Evolutionary conservation across 1,139 yeast genomes (phyloP).

Genomic region (Blastobotrys arbuscula): DNA sequence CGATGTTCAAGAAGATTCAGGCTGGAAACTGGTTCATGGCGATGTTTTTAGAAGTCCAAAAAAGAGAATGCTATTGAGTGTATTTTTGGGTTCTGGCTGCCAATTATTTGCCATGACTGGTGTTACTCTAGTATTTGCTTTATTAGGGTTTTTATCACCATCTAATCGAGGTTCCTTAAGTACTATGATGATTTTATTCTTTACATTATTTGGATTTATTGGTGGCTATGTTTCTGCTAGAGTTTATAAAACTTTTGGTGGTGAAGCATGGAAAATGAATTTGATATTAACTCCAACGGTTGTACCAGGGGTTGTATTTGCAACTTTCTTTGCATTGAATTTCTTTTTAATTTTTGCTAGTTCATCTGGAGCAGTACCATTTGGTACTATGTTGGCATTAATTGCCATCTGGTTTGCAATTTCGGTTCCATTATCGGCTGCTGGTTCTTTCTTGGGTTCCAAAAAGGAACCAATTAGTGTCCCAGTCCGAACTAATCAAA

Average conservation of each 20-base stretch:
- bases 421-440: constrained; percentile 76
- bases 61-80: constrained; percentile 64
- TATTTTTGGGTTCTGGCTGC: constrained; percentile 81
- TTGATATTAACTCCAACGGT: constrained; percentile 74
- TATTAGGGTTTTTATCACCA: constrained; percentile 86
- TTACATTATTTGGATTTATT: constrained; percentile 69
- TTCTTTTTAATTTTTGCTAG: constrained; percentile 71
- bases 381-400: constrained; percentile 82
- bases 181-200: constrained; percentile 81
- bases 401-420: constrained; percentile 78
- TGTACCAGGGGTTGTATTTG: constrained; percentile 75
- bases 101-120: constrained; percentile 77
- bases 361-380: constrained; percentile 94
- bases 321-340: constrained; percentile 62
- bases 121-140: constrained; percentile 73
- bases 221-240: constrained; percentile 87
- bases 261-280: constrained; percentile 85
- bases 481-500: constrained; percentile 84
- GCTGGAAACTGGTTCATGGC: constrained; percentile 96
- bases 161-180: constrained; percentile 91
- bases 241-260: constrained; percentile 83
- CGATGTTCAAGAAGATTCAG: constrained; percentile 87
- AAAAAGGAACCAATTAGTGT: constrained; percentile 53
- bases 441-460: constrained; percentile 74
- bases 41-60: constrained; percentile 89